phyloP scores from a whole-genome alignment of 2,329 filamentous ascomycete species.

The Pochonia chlamydosporia region DNA sequence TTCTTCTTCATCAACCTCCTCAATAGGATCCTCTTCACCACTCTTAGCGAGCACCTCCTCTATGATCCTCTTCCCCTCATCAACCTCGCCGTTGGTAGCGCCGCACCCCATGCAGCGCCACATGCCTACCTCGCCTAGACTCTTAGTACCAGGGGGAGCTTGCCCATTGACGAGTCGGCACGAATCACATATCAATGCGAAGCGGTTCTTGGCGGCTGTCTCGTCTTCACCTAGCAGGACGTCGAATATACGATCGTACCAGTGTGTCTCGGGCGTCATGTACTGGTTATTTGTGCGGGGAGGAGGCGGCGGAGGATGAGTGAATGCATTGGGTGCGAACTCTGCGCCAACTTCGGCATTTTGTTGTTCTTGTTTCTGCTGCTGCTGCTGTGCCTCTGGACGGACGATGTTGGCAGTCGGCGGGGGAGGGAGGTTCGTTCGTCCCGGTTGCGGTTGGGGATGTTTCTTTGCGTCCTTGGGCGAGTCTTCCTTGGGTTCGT shows the following conservation, averaged over 20 bases:
- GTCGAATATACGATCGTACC: slow-evolving; percentile 94
- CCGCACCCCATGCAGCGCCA: slow-evolving; percentile 91
- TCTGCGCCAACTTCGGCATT: slow-evolving; percentile 42
- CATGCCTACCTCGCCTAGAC: slow-evolving; percentile 69
- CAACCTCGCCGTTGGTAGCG: slow-evolving; percentile 73
- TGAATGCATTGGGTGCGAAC: slow-evolving; percentile 65
- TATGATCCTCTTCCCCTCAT: slow-evolving; percentile 68
- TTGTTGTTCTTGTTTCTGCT: neutral
- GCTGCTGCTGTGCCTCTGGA: slow-evolving; percentile 18
- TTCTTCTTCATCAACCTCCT: slow-evolving; percentile 3
- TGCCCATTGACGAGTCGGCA: slow-evolving; percentile 94
- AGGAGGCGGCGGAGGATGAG: slow-evolving; percentile 12
- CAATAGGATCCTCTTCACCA: slow-evolving; percentile 7
- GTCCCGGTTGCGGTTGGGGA: slow-evolving; percentile 8
- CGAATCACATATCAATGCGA: slow-evolving; percentile 75
- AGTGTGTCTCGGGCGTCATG: slow-evolving; percentile 49
- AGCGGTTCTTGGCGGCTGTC: slow-evolving; percentile 81
- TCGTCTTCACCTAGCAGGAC: slow-evolving; percentile 93
- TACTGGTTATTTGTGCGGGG: slow-evolving; percentile 9
- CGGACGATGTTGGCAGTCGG: slow-evolving; percentile 58
- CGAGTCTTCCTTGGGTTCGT: slow-evolving; percentile 4
- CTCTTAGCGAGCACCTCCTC: slow-evolving; percentile 58
- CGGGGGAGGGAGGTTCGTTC: slow-evolving; percentile 51
- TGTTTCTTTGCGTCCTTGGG: slow-evolving; percentile 12
- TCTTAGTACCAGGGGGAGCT: slow-evolving; percentile 79